Evolutionary conservation across 2,329 filamentous ascomycete species (phyloP).

Genomic region (Colletotrichum sp.): DNA sequence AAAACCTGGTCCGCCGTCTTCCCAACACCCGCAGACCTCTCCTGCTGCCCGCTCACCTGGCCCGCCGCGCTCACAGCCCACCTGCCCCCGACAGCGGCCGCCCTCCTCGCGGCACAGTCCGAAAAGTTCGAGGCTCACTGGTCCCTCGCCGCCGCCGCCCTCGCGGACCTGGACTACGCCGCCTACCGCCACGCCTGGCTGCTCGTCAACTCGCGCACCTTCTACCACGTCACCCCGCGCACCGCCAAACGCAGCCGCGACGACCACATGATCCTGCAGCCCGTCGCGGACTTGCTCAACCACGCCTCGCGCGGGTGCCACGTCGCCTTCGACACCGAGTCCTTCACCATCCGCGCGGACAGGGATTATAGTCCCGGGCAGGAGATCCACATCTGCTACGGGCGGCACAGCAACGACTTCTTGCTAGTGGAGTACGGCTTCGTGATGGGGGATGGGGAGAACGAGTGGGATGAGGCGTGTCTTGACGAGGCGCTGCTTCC

Average conservation of each 20-base stretch:
- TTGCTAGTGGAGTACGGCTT: constrained; percentile 72
- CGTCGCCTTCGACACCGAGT: constrained; percentile 52
- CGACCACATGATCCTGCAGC: constrained; percentile 73
- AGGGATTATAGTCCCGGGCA: constrained; percentile 58
- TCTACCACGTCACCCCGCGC: constrained; percentile 58
- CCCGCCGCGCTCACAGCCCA: constrained; percentile 46
- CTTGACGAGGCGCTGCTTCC: constrained; percentile 54
- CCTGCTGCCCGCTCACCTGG: constrained; percentile 55
- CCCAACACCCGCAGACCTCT: constrained; percentile 67
- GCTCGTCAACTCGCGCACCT: constrained; percentile 66
- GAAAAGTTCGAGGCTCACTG: constrained; percentile 46
- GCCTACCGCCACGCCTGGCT: constrained; percentile 63
- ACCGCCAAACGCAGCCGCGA: constrained; percentile 47
- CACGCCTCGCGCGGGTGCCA: constrained; percentile 55
- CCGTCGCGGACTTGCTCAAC: constrained; percentile 77
- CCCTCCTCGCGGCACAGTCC: constrained; percentile 59
- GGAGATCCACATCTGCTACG: constrained; percentile 75
- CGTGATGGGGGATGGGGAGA: constrained; percentile 46
- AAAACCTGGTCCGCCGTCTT: constrained; percentile 70
- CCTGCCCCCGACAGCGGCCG: constrained; percentile 48
- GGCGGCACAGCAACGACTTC: constrained; percentile 74
- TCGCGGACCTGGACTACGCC: constrained; percentile 36
- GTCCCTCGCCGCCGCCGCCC: constrained; percentile 33
- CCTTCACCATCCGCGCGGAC: constrained; percentile 61
- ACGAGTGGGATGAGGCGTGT: constrained; percentile 56